A percentile compares a stretch with the other conserved stretches of the same genome.
Conservation (phyloP, 495 filamentous ascomycete genomes). For the Penicillium macrosclerotiorum region DNA sequence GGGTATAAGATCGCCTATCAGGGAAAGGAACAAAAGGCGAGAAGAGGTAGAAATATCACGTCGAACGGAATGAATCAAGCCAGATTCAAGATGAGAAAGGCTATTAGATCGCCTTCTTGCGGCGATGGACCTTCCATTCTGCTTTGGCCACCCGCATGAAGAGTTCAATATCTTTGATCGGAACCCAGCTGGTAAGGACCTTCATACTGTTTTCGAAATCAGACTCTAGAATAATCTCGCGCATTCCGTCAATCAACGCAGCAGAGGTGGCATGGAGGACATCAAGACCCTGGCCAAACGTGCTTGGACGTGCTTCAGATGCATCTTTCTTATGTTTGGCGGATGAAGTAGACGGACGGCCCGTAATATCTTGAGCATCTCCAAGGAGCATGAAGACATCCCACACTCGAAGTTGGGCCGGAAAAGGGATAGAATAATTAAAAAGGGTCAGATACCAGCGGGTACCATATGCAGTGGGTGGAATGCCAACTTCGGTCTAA, state of each 20-base stretch:
- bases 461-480: slow-evolving; percentile 89
- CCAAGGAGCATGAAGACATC: slow-evolving; percentile 98
- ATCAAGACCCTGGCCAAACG: slow-evolving; percentile 71
- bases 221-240: slow-evolving; percentile 85
- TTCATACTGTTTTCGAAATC: slow-evolving; percentile 99
- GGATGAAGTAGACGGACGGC: slow-evolving; percentile 31
- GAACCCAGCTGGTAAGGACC: slow-evolving; percentile 92
- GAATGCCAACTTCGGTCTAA: slow-evolving; percentile 75
- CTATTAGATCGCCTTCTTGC: slow-evolving; percentile 37
- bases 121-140: slow-evolving; percentile 77
- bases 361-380: slow-evolving; percentile 49
- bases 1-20: slow-evolving; percentile 25
- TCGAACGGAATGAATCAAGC: background rate
- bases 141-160: slow-evolving; percentile 92
- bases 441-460: slow-evolving; percentile 98
- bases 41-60: background rate
- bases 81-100: background rate
- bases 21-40: slow-evolving; percentile 6
- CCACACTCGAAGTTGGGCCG: slow-evolving; percentile 97
- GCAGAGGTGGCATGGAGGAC: slow-evolving; percentile 88
- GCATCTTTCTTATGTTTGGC: slow-evolving; percentile 43
- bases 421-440: slow-evolving; percentile 94
- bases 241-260: slow-evolving; percentile 87
- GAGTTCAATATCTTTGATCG: slow-evolving; percentile 90
- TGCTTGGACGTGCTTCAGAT: slow-evolving; percentile 18